Base-by-base conservation (phyloP, 2,329 filamentous ascomycete species). In the Rachicladosporium sp. region DNA sequence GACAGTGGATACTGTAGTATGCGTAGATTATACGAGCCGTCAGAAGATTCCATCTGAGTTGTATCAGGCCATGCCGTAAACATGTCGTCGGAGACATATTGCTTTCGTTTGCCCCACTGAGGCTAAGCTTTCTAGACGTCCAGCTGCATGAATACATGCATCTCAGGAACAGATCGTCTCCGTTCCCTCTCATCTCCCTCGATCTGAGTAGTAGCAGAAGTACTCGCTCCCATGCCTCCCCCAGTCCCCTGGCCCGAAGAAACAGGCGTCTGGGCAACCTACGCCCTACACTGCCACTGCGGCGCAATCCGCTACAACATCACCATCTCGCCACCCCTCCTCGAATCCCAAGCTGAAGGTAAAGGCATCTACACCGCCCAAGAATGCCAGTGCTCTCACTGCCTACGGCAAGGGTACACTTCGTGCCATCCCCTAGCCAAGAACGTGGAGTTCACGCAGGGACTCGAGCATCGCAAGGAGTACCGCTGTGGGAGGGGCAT, bases 201-300 rank as follows among this genome's bases (percentile, higher is more conserved):
- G 15, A 19, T 19, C 15, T 19, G 15, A 19, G 15, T 19, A 19
- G 15, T 19, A 19, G 15, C 15, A 19, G 15, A 19, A 19, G 15
- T 5, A 19, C 30, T 31, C 30, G 10, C 30, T 31, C 30, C 30
- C 10, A 10, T 12, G 30, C 10, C 30, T 10, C 30, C 11, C 30
- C 30, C 30, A 10, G 11, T 31, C 13, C 47, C 47, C 11, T 50
- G 47, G 47, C 46, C 47, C 8, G 11, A 33, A 19, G 29, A 37
- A n/a, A 45, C 46, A 10, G 44, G 45, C 29, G 34, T 41, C 31
- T 48, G 35, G 32, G 43, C 36, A 4, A 46, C 42, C 9, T 55
- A 54, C 40, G 21, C 40, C 13, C 43, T 53, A 6, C 47, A 54
- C 45, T 56, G 53, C 46, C 53, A 56, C 45, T 56, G 53, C 45